Evolutionary conservation across 2,329 filamentous ascomycete species (phyloP).

Genomic region (Pseudocercospora fijiensis): DNA sequence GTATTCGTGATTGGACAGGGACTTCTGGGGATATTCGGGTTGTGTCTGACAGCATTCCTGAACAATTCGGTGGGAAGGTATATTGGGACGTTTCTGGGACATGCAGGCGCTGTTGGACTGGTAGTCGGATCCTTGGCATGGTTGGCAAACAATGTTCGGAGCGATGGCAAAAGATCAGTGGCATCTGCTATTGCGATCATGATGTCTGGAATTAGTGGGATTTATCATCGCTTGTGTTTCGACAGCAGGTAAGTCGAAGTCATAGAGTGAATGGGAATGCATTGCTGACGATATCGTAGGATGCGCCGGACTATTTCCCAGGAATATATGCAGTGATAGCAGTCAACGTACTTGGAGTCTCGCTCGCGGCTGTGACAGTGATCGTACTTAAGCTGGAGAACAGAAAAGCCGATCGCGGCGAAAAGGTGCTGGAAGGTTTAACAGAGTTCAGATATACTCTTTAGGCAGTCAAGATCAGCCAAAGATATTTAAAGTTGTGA

Average conservation of each 20-base stretch:
- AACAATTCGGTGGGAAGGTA: slow-evolving; percentile 59
- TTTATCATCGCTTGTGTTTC: slow-evolving; percentile 23
- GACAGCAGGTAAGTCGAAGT: slow-evolving; percentile 12
- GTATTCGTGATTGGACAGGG: slow-evolving; percentile 68
- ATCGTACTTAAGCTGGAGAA: slow-evolving; percentile 40
- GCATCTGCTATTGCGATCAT: slow-evolving; percentile 21
- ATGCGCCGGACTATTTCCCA: slow-evolving; percentile 17
- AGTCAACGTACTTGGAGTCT: slow-evolving; percentile 36
- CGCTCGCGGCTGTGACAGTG: slow-evolving; percentile 38
- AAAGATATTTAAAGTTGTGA: no score
- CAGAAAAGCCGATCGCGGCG: slow-evolving; percentile 41
- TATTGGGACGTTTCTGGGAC: slow-evolving; percentile 71
- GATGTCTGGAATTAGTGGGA: slow-evolving; percentile 16
- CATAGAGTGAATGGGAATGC: not conserved
- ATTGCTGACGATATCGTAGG: not conserved
- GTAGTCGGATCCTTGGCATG: slow-evolving; percentile 71
- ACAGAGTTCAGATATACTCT: slow-evolving; percentile 29
- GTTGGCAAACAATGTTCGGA: slow-evolving; percentile 73
- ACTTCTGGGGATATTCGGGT: slow-evolving; percentile 55
- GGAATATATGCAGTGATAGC: slow-evolving; percentile 17
- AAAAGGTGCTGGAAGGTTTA: slow-evolving; percentile 40
- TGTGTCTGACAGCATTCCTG: slow-evolving; percentile 55
- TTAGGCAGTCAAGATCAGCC: not conserved
- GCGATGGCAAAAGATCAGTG: slow-evolving; percentile 21
- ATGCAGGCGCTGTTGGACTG: slow-evolving; percentile 73